These are phyloP conservation scores for Cadophora luteo-olivacea DNA, from an alignment of 2,329 filamentous ascomycete species.

Conservation along the genomic window DNA sequence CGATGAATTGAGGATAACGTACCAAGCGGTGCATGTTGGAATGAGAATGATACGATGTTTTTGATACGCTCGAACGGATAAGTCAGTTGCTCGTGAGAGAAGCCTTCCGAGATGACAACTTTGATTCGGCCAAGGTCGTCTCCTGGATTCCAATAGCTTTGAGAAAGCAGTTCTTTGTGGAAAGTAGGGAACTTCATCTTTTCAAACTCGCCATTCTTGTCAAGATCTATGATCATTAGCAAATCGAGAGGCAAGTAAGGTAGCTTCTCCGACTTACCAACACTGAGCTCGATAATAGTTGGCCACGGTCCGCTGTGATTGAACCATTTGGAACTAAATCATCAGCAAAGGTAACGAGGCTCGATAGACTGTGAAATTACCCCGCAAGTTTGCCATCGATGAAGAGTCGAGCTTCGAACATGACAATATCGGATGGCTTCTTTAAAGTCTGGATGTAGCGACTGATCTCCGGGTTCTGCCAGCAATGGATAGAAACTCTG, in stretches of 20 bases:
- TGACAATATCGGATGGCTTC: slow-evolving; percentile 60
- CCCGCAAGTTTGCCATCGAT: slow-evolving; percentile 70
- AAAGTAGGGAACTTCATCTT: slow-evolving; percentile 76
- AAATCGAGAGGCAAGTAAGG: neutral
- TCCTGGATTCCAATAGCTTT: slow-evolving; percentile 73
- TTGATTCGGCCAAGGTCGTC: slow-evolving; percentile 79
- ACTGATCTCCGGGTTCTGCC: slow-evolving; percentile 67
- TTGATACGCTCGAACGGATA: slow-evolving; percentile 70
- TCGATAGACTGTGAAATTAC: slow-evolving; percentile 49
- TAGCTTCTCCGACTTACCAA: slow-evolving; percentile 50
- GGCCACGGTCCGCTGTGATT: slow-evolving; percentile 58
- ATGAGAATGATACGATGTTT: slow-evolving; percentile 80
- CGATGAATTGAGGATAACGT: slow-evolving; percentile 39
- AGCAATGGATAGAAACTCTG: slow-evolving; percentile 77
- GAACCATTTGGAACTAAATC: slow-evolving; percentile 54
- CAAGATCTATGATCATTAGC: slow-evolving; percentile 35
- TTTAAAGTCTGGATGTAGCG: slow-evolving; percentile 60
- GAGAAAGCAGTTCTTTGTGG: slow-evolving; percentile 70
- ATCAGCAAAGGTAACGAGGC: neutral
- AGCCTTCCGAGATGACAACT: slow-evolving; percentile 76
- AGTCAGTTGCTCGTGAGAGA: slow-evolving; percentile 57
- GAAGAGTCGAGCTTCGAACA: slow-evolving; percentile 71
- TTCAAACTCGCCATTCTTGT: slow-evolving; percentile 58
- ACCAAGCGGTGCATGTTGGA: slow-evolving; percentile 85
- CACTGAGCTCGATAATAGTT: slow-evolving; percentile 49